These are phyloP conservation scores for Fomitopsis pulvina DNA, from an alignment of 768 basidiomycete species.

Conservation along the genomic window DNA sequence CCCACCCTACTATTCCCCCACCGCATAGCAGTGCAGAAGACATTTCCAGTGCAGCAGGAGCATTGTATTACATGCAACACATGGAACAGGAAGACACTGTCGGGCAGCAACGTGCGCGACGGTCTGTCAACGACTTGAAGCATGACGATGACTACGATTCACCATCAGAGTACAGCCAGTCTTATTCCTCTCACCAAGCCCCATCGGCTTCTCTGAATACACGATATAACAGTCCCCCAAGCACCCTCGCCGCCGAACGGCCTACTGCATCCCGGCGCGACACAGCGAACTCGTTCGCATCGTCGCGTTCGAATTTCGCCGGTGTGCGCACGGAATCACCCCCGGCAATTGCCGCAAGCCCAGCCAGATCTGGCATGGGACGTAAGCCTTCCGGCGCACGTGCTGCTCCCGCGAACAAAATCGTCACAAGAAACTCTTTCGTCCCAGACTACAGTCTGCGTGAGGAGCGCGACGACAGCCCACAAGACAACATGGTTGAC, in stretches of 20 bases:
- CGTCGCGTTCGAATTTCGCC: constrained; percentile 3
- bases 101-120: constrained; percentile 22
- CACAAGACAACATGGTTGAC: constrained; percentile 6
- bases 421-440: constrained; percentile 14
- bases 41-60: constrained; percentile 51
- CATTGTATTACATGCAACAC: constrained; percentile 66
- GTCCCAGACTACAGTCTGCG: constrained; percentile 9
- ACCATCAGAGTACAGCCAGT: constrained; percentile 20
- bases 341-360: constrained; percentile 5
- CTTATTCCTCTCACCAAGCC: constrained; percentile 15
- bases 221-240: constrained; percentile 8
- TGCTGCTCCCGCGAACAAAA: constrained; percentile 43
- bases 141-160: constrained; percentile 32
- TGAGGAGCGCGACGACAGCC: constrained; percentile 14
- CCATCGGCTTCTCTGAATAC: constrained; percentile 6
- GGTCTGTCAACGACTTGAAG: constrained; percentile 5
- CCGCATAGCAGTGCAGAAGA: constrained; percentile 23
- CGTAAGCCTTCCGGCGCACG: constrained; percentile 83
- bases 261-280: neutral
- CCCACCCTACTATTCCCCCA: constrained; percentile 20
- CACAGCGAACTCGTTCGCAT: neutral
- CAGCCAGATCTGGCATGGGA: constrained; percentile 29
- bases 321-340: neutral
- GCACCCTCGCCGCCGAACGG: neutral
- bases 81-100: constrained; percentile 27